Percentiles rank a stretch among this genome's conserved stretches.
Evolutionary conservation across 257 asterid species (phyloP).

Genomic region (Cordia subcordata): DNA sequence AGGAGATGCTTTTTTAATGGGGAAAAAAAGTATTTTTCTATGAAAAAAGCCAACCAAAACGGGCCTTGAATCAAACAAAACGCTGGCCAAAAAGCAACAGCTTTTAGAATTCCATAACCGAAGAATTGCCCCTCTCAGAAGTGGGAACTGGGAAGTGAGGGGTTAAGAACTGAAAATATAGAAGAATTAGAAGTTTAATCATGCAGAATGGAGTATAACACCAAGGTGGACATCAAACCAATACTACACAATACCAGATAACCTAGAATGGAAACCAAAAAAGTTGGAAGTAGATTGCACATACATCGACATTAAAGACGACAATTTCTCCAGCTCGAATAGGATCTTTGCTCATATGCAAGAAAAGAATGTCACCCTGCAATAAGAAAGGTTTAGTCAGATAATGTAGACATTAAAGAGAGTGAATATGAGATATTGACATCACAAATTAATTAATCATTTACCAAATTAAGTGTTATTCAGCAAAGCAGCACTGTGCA

Average conservation of each 20-base stretch:
- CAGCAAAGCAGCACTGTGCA: too few relatives aligned
- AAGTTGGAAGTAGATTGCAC: slow-evolving; percentile 16
- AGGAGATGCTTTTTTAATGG: too few relatives aligned
- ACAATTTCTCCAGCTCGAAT: slow-evolving; percentile 99
- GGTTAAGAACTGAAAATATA: background rate
- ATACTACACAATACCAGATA: background rate
- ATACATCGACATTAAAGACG: slow-evolving; percentile 89
- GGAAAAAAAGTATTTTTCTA: too few relatives aligned
- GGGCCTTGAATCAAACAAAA: too few relatives aligned
- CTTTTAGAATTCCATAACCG: too few relatives aligned
- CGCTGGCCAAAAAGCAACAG: too few relatives aligned
- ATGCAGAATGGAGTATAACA: background rate
- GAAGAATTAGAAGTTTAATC: background rate
- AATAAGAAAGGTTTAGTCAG: slow-evolving; percentile 17
- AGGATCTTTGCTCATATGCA: slow-evolving; percentile 93
- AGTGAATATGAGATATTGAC: too few relatives aligned
- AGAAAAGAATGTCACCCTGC: slow-evolving; percentile 98
- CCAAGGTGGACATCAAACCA: background rate
- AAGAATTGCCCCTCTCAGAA: too few relatives aligned
- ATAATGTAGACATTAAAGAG: background rate
- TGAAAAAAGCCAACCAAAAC: too few relatives aligned
- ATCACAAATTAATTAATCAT: too few relatives aligned
- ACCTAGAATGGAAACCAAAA: background rate
- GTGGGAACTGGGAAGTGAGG: slow-evolving; percentile 3
- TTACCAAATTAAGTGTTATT: too few relatives aligned